A percentile compares a stretch with the other conserved stretches of the same genome.
phyloP scores from a whole-genome alignment of 1,284 basidiomycete species.

The Sparassis latifolia region DNA sequence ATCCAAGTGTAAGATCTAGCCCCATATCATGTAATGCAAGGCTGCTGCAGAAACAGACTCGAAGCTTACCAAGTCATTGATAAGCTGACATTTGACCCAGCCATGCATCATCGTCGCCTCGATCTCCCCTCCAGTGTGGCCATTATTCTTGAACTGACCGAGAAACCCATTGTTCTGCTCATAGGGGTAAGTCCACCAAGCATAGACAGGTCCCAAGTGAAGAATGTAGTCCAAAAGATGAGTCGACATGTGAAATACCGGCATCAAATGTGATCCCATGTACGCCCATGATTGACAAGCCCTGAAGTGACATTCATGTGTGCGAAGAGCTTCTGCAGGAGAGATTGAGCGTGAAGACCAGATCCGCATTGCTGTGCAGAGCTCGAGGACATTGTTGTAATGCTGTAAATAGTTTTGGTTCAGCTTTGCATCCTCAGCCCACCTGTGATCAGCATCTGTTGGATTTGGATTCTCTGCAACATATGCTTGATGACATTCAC shows the following conservation, averaged over 20 bases:
- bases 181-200: slow-evolving; percentile 7
- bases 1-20: neutral
- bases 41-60: neutral
- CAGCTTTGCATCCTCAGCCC: slow-evolving; percentile 4
- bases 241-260: slow-evolving; percentile 16
- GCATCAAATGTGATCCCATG: slow-evolving; percentile 19
- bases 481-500: slow-evolving; percentile 1
- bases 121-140: slow-evolving; percentile 6
- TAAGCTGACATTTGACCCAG: slow-evolving; percentile 8
- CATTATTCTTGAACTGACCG: slow-evolving; percentile 2
- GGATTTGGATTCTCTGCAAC: slow-evolving; percentile 4
- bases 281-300: slow-evolving; percentile 16
- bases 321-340: slow-evolving; percentile 14
- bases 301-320: slow-evolving; percentile 8
- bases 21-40: neutral
- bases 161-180: slow-evolving; percentile 11
- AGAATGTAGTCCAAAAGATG: slow-evolving; percentile 4
- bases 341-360: slow-evolving; percentile 13
- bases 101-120: slow-evolving; percentile 9
- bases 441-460: slow-evolving; percentile 3
- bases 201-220: slow-evolving; percentile 4
- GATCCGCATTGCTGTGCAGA: slow-evolving; percentile 17
- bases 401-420: slow-evolving; percentile 14
- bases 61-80: slow-evolving; percentile 7
- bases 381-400: slow-evolving; percentile 15